Base-by-base conservation (phyloP, 208 protist genomes). In the Histomonas meleagridis region DNA sequence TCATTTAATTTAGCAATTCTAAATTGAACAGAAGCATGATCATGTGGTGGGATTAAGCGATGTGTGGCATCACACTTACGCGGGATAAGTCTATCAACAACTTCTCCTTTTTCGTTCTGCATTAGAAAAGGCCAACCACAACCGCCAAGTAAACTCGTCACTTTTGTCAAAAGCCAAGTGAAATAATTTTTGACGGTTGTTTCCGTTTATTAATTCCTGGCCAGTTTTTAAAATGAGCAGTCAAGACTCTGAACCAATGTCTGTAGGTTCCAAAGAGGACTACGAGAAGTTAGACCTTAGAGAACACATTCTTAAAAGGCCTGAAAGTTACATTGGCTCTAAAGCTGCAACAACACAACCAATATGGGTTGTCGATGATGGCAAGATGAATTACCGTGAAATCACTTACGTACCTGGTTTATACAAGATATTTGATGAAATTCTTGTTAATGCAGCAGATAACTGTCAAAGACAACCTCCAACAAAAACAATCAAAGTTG, bases 391-490 rank as follows among this genome's bases (percentile, higher is more conserved):
- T 38, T 16, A 55, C 1, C 51, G 46, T 57, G 32, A 96, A 92
- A 96, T 98, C 92, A 97, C 95, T 7, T 99, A 97, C 95, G 97
- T 98, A 1, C 98, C 98, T 0, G 98, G 97, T 32, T 95, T 99
- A 16, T 99, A 98, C 93, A 99, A 99, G 95, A 99, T 99, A 55
- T 99, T 99, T 92, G 99, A 99, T 94, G 99, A 99, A 95, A 99
- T 99, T 93, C 94, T 99, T 5, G 98, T 99, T 7, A 99, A 99
- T 96, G 99, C 98, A 12, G 96, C 98, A 0, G 99, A 99, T 95
- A 99, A 99, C 94, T 98, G 98, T 91, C 97, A 99, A 92, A 95
- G 98, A 28, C 98, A 99, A 92, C 93, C 94, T 32, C 95, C 94
- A 40, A 60, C 46, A 23, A 78, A 57, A 28, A 90, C 0, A 26